Conservation (phyloP, 177 flowering plant genomes). For the Vitis hybrid region DNA sequence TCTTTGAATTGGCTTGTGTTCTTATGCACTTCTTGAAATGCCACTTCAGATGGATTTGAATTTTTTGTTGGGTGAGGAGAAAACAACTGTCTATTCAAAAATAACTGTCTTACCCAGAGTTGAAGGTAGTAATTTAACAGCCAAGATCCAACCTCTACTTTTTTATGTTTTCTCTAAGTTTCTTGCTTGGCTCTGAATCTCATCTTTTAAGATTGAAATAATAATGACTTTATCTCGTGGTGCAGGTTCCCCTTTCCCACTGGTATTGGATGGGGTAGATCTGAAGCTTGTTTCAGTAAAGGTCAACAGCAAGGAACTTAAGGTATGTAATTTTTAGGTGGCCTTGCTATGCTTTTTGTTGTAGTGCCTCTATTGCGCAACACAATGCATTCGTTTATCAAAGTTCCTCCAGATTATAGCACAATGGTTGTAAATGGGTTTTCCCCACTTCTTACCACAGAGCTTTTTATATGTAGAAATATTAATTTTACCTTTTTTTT, state of each 20-base stretch:
- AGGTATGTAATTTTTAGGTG: slow-evolving; percentile 38
- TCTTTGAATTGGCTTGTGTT: slow-evolving; percentile 2
- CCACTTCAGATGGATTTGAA: slow-evolving; percentile 72
- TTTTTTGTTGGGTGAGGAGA: slow-evolving; percentile 85
- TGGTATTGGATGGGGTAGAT: slow-evolving; percentile 77
- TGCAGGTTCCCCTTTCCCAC: slow-evolving; percentile 62
- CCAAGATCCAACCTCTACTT: neutral
- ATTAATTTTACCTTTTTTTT: neutral
- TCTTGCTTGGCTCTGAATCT: neutral
- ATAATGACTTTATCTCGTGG: neutral
- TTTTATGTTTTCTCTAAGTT: neutral
- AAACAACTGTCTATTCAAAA: slow-evolving; percentile 74
- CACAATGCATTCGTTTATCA: neutral
- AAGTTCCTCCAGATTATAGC: neutral
- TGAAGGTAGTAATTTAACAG: slow-evolving; percentile 54
- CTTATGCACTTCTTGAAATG: slow-evolving; percentile 12
- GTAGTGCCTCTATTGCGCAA: neutral
- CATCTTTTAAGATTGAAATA: too few species aligned
- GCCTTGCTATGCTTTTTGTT: neutral
- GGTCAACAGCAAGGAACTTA: slow-evolving; percentile 59
- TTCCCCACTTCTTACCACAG: neutral
- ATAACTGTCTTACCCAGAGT: slow-evolving; percentile 72
- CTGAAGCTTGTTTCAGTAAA: slow-evolving; percentile 68
- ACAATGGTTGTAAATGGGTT: neutral
- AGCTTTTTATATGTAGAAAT: neutral